These are phyloP conservation scores for Yarrowia keelungensis DNA, from an alignment of 805 yeast species.

Conservation along the genomic window DNA sequence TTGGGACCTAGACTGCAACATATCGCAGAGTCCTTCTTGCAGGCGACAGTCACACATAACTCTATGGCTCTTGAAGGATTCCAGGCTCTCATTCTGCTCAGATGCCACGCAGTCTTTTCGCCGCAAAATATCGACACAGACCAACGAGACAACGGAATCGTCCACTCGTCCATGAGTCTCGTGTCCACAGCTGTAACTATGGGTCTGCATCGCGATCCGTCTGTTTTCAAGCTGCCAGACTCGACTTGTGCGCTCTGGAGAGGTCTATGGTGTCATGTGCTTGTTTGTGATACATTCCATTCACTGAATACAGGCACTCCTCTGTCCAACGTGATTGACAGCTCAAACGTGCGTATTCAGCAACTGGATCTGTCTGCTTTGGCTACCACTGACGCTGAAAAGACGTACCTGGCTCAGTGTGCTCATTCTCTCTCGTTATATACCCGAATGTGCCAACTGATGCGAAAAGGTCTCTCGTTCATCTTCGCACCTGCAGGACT, in stretches of 20 bases:
- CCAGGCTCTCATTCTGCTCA: slow-evolving; percentile 17
- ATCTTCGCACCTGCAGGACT: slow-evolving; percentile 16
- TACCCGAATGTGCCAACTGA: neutral
- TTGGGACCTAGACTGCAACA: slow-evolving; percentile 13
- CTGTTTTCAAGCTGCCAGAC: slow-evolving; percentile 21
- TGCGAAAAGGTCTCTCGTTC: slow-evolving; percentile 18
- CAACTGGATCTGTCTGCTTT: slow-evolving; percentile 11
- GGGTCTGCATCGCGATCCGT: slow-evolving; percentile 30
- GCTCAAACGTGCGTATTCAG: slow-evolving; percentile 11
- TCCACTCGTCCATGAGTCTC: slow-evolving; percentile 11
- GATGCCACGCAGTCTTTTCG: slow-evolving; percentile 27
- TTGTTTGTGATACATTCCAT: slow-evolving; percentile 21
- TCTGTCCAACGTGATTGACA: slow-evolving; percentile 19
- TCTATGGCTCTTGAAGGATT: slow-evolving; percentile 30
- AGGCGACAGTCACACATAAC: slow-evolving; percentile 17
- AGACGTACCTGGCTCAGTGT: slow-evolving; percentile 17
- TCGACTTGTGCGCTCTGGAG: slow-evolving; percentile 14
- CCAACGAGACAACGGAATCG: slow-evolving; percentile 31
- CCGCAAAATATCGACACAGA: slow-evolving; percentile 28
- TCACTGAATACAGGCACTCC: slow-evolving; percentile 23
- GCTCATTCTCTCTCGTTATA: slow-evolving; percentile 15
- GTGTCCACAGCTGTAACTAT: slow-evolving; percentile 22
- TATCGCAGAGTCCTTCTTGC: slow-evolving; percentile 19
- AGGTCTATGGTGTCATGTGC: slow-evolving; percentile 21
- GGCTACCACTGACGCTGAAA: slow-evolving; percentile 19